These are phyloP conservation scores for Ceratocystiopsis brevicomis DNA, from an alignment of 2,329 filamentous ascomycete species.

Conservation along the genomic window DNA sequence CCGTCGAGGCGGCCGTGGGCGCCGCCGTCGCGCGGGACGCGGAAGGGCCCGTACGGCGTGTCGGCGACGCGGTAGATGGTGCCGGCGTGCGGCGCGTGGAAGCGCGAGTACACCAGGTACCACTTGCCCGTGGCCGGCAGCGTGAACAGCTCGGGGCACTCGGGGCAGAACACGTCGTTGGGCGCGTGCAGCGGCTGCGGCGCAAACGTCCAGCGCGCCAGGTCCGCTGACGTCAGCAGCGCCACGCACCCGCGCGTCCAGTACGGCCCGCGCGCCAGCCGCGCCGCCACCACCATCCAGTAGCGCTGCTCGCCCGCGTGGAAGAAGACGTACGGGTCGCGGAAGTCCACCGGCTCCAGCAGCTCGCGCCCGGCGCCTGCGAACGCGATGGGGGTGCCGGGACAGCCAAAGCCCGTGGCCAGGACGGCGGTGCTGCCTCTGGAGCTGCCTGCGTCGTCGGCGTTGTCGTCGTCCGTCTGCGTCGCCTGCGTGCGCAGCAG, in stretches of 20 bases:
- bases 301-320: constrained; percentile 14
- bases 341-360: constrained; percentile 19
- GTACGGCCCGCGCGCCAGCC: constrained; percentile 15
- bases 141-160: constrained; percentile 19
- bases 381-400: constrained; percentile 9
- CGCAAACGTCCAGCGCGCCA: constrained; percentile 15
- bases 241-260: constrained; percentile 20
- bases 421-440: constrained; percentile 11
- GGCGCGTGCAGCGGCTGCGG: constrained; percentile 16
- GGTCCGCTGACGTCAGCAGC: constrained; percentile 16
- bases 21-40: constrained; percentile 17
- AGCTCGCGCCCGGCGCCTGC: constrained; percentile 10
- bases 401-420: constrained; percentile 12
- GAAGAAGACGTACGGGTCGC: constrained; percentile 19
- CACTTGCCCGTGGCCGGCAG: constrained; percentile 16
- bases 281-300: constrained; percentile 20
- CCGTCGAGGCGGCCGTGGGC: constrained; percentile 18
- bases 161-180: constrained; percentile 18
- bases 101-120: constrained; percentile 18
- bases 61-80: constrained; percentile 19
- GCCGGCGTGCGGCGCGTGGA: constrained; percentile 17
- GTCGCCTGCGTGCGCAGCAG: constrained; percentile 14
- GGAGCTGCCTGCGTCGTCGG: no score
- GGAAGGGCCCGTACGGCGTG: constrained; percentile 17
- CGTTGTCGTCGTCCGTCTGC: background rate